A percentile compares a stretch with the other conserved stretches of the same genome.
These are phyloP conservation scores for Cucumis cinereus DNA, from an alignment of 306 rosid species.

Conservation along the genomic window DNA sequence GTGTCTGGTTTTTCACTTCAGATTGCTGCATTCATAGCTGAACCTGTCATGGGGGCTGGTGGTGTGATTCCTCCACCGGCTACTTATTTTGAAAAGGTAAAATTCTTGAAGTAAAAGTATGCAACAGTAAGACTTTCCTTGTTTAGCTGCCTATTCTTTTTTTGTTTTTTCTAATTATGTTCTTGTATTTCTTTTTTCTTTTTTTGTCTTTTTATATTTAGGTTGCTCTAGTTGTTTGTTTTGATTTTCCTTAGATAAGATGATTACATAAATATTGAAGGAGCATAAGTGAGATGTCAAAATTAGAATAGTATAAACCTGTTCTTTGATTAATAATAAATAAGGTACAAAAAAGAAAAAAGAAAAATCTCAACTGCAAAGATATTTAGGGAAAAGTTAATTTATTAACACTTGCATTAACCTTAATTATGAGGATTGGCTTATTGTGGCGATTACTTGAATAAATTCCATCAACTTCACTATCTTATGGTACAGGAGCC, in stretches of 20 bases:
- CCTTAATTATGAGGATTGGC: neutral
- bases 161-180: neutral
- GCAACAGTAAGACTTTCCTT: neutral
- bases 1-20: slow-evolving; percentile 20
- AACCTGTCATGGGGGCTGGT: slow-evolving; percentile 81
- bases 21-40: too few species aligned
- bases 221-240: neutral
- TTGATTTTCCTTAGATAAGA: neutral
- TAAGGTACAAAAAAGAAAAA: neutral
- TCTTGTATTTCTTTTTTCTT: neutral
- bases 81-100: slow-evolving; percentile 83
- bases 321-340: neutral
- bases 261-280: neutral
- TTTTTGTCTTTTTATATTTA: neutral
- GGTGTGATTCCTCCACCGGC: slow-evolving; percentile 84
- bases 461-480: neutral
- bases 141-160: neutral
- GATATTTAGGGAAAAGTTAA: neutral
- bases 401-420: neutral
- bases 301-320: neutral
- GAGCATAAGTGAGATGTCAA: neutral
- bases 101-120: neutral
- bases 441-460: neutral
- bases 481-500: neutral
- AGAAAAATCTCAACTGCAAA: neutral